Conservation (phyloP, 331 rosid genomes). For the Pyrus hybrid region DNA sequence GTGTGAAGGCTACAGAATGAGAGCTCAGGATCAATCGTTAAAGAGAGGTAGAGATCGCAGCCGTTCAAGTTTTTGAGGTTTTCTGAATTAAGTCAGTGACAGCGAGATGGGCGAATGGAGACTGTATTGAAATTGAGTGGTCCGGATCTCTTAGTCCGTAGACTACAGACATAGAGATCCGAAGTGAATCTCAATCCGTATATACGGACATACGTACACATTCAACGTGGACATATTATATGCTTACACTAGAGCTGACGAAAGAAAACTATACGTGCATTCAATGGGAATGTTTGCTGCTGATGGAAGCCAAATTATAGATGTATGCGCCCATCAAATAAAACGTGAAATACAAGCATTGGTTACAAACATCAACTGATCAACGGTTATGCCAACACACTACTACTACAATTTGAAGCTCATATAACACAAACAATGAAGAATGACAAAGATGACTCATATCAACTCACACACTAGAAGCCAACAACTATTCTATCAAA, state of each 20-base stretch:
- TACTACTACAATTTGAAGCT: neutral
- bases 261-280: neutral
- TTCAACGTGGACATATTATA: neutral
- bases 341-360: neutral
- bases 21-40: no score
- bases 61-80: no score
- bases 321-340: neutral
- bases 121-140: no score
- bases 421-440: neutral
- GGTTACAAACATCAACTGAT: neutral
- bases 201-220: neutral
- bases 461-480: neutral
- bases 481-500: neutral
- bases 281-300: neutral
- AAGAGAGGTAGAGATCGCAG: no score
- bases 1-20: no score
- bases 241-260: neutral
- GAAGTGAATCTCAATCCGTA: no score
- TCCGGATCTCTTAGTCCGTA: rapidly evolving
- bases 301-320: no score
- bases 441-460: neutral
- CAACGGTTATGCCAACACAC: neutral
- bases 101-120: no score
- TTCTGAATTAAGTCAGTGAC: no score
- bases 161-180: no score